Conservation (phyloP, 2,329 filamentous ascomycete species). For the Pleurostoma richardsiae region DNA sequence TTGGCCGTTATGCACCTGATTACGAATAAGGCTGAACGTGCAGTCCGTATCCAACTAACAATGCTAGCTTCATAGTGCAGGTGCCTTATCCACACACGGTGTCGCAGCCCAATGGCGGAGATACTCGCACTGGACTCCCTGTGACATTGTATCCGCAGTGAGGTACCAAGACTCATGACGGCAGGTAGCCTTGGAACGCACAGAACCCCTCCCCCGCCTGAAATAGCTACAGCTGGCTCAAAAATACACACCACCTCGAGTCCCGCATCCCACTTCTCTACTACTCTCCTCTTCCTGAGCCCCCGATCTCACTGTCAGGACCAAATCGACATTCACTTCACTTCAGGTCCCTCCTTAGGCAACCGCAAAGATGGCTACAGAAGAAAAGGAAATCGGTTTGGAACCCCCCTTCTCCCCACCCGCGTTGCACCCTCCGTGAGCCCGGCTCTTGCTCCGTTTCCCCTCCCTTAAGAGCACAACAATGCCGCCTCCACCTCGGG, state of each 20-base stretch:
- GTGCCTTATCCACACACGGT: too few relatives aligned
- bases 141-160: too few relatives aligned
- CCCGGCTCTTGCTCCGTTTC: background rate
- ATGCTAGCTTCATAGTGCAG: too few relatives aligned
- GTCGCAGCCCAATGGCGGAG: too few relatives aligned
- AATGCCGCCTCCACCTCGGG: too few relatives aligned
- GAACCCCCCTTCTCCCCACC: slow-evolving; percentile 4
- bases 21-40: too few relatives aligned
- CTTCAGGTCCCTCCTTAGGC: background rate
- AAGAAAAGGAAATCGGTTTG: slow-evolving; percentile 31
- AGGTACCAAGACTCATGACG: too few relatives aligned
- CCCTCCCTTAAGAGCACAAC: background rate
- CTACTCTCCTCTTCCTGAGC: slow-evolving; percentile 2
- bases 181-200: slow-evolving; percentile 9
- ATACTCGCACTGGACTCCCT: too few relatives aligned
- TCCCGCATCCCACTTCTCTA: slow-evolving; percentile 3
- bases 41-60: too few relatives aligned
- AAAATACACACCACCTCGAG: slow-evolving; percentile 14
- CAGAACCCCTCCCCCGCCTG: slow-evolving; percentile 22
- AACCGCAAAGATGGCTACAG: slow-evolving; percentile 27
- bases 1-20: too few relatives aligned
- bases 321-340: background rate
- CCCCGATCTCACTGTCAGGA: slow-evolving; percentile 1
- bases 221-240: slow-evolving; percentile 11
- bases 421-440: background rate